Evolutionary conservation across 257 asterid species (phyloP), one percentile per base, ranked within the genome.

Genomic region (Euphrasia confusa): DNA sequence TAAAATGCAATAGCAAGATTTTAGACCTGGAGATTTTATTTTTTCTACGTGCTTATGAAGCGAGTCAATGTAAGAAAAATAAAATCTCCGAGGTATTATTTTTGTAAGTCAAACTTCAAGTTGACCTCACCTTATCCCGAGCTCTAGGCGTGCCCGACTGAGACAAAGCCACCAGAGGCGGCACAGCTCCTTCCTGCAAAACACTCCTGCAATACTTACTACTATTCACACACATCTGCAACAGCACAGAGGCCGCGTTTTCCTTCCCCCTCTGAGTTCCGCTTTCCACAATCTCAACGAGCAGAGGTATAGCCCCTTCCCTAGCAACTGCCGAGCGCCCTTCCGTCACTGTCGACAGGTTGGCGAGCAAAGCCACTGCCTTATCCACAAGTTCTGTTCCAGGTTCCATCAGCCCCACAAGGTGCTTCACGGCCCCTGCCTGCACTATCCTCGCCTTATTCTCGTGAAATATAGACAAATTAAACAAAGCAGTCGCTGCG

Each of bases 171-270:
- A 93, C 97, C 7, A 93, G 96, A 55, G 99, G 95, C 7, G 99
- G 99, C 61, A 93, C 97, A 15, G 95, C 99, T 30, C 99, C 99
- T 79, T 93, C 99, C 72, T 83, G 96, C 81, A 93, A 72, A 69
- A 93, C 88, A 60, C 81, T 81, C 64, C 83, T 82, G 68, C 97
- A 84, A 67, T 78, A 75, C 77, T 84, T 84, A 24, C 82, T 12
- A 71, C 82, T 89, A 72, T 70, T 82, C 56, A 87, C 68, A 75
- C 97, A 93, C 62, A 93, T 70, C 69, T 93, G 99, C 81, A 93
- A 77, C 37, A 89, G 76, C 66, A 84, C 77, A 3, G 97, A 81
- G 28, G 99, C 88, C 42, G 96, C 94, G 70, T 93, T 93, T 66
- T 93, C 99, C 84, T 93, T 89, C 53, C 99, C 99, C 59, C 97